Base-by-base conservation (phyloP, 768 basidiomycete species). In the Termitomyces sp. region DNA sequence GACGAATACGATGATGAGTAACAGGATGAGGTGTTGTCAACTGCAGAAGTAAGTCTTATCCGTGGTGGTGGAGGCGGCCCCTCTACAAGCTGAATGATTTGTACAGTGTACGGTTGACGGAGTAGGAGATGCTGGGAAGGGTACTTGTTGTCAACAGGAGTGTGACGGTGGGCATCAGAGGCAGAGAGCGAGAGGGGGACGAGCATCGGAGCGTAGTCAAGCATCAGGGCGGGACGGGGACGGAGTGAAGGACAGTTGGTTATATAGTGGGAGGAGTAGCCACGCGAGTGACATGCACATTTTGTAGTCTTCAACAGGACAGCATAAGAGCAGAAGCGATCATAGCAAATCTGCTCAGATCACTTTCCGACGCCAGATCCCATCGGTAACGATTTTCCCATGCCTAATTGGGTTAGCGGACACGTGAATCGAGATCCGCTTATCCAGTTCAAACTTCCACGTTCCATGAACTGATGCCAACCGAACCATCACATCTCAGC, bases 1-100 rank as follows among this genome's bases (percentile, higher is more conserved):
- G 77, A 77, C 6, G 75, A 77, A 2, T 73, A 74, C 18, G 71
- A 71, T 16, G 71, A 75, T 7, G 72, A 75, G 50, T 74, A 80
- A 8, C 76, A 74, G 35, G 72, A 72, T 20, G 74, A 75, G 56
- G 72, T 68, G 38, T 68, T 72, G 65, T 65, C 71, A 67, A 75
- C 69, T 58, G 72, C 73, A 61, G 72, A 80, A 50, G 74, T 70
- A 47, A 78, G 72, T 51, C 36, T 52, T 51, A 66, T 74, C 43
- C 76, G 73, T 13, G 78, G 79, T 2, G 87, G 83, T 0, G 87
- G 87, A 1, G 87, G 79, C 0, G 82, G 69, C 8, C 79, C 84
- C 67, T 90, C 88, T 52, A 84, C 83, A 71, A 90, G 88, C 73
- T 89, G 83, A 54, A 91, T 90, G 74, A 89, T 84, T 69, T 86